Percentiles rank a stretch among this genome's conserved stretches.
These are phyloP conservation scores for Bruguiera hainesii DNA, from an alignment of 441 rosid species.

Conservation along the genomic window DNA sequence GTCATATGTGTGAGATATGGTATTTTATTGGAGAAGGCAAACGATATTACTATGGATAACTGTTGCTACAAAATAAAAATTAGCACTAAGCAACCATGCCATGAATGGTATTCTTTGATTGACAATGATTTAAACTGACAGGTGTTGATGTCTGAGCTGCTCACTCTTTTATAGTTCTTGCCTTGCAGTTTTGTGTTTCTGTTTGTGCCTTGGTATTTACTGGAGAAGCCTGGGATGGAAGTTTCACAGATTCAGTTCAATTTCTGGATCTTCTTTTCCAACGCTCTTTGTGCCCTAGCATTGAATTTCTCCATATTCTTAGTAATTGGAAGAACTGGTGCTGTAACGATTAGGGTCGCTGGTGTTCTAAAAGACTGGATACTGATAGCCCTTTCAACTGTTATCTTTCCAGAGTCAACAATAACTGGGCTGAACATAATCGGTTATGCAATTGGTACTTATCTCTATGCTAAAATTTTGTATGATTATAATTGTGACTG, in stretches of 20 bases:
- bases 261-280: constrained; percentile 98
- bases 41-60: neutral
- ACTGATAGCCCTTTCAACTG: constrained; percentile 98
- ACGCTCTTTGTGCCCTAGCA: constrained; percentile 94
- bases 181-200: constrained; percentile 87
- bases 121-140: neutral
- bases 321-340: constrained; percentile 98
- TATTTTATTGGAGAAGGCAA: neutral
- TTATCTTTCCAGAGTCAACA: constrained; percentile 91
- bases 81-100: neutral
- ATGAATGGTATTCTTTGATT: neutral
- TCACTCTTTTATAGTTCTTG: constrained; percentile 14
- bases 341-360: constrained; percentile 95
- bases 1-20: neutral
- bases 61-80: neutral
- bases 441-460: constrained; percentile 96
- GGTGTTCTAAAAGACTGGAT: constrained; percentile 99
- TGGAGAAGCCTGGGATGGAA: constrained; percentile 90
- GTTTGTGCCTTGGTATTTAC: constrained; percentile 87
- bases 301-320: constrained; percentile 94
- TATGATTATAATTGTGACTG: neutral
- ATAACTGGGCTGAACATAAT: constrained; percentile 90
- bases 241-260: constrained; percentile 91
- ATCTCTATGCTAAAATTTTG: constrained; percentile 6
- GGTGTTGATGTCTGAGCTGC: constrained; percentile 13